A percentile compares a stretch with the other conserved stretches of the same genome.
Evolutionary conservation across 2,329 filamentous ascomycete genomes (phyloP).

Genomic region (Diaporthe citriasiana): DNA sequence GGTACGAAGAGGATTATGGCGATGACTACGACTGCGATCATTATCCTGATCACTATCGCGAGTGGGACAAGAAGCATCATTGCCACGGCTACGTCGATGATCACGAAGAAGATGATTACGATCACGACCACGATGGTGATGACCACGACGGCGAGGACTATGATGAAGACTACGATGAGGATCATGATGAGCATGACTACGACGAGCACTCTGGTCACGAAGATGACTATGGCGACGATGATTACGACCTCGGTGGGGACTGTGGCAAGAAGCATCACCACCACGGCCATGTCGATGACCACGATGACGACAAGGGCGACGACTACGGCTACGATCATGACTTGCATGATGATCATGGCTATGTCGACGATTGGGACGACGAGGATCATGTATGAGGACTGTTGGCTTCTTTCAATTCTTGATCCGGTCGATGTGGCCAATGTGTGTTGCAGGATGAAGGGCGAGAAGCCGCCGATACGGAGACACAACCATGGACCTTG

Average conservation of each 20-base stretch:
- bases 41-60: slow-evolving; percentile 10
- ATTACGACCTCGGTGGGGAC: neutral
- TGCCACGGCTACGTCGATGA: neutral
- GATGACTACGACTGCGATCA: slow-evolving; percentile 4
- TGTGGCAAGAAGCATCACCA: neutral
- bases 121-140: neutral
- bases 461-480: neutral
- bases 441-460: neutral
- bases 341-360: neutral
- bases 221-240: neutral
- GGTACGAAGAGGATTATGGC: neutral
- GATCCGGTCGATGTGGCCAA: neutral
- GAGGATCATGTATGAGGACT: neutral
- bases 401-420: neutral
- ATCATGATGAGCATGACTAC: neutral
- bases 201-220: neutral
- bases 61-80: slow-evolving; percentile 11
- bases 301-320: neutral
- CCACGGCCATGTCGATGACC: neutral
- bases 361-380: slow-evolving; percentile 25
- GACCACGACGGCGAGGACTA: neutral
- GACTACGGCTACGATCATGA: neutral
- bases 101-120: neutral
- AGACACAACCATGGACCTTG: slow-evolving; percentile 36
- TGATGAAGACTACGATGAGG: neutral